phyloP scores from a whole-genome alignment of 176 grass and related monocot species.

The Luzula sylvatica region DNA sequence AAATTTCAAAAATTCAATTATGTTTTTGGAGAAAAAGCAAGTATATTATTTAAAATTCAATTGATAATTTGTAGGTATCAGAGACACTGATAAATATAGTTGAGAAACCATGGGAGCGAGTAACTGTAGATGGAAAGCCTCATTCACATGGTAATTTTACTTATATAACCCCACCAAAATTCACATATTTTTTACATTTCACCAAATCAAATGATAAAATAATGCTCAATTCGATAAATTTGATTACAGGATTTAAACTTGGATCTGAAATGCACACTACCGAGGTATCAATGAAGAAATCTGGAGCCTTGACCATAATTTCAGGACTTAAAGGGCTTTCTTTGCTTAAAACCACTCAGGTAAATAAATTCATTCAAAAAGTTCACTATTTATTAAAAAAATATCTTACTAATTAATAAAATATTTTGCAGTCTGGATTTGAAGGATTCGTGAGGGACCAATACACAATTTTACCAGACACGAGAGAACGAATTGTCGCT shows the following conservation, averaged over 20 bases:
- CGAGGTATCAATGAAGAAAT: constrained; percentile 67
- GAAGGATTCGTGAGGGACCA: constrained; percentile 79
- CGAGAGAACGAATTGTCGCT: constrained; percentile 83
- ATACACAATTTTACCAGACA: constrained; percentile 83
- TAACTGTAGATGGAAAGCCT: constrained; percentile 43
- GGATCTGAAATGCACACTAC: constrained; percentile 64
- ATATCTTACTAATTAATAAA: background rate
- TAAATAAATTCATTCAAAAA: constrained; percentile 22
- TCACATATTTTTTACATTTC: too few species aligned
- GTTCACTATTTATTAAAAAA: too few species aligned
- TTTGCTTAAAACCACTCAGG: constrained; percentile 88
- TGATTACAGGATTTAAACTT: constrained; percentile 69
- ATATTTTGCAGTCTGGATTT: constrained; percentile 69
- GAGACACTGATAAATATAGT: constrained; percentile 52
- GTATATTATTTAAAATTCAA: constrained; percentile 2
- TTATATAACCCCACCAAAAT: background rate
- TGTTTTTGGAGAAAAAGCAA: background rate
- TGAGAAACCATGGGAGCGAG: constrained; percentile 93
- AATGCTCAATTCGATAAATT: background rate
- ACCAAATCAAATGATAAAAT: too few species aligned
- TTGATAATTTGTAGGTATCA: constrained; percentile 32
- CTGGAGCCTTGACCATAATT: constrained; percentile 46
- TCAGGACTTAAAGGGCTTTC: constrained; percentile 80
- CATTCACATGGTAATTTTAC: constrained; percentile 63
- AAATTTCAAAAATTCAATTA: background rate